Evolutionary conservation across 1,284 basidiomycete genomes (phyloP), one percentile per base, ranked within the genome.

Genomic region (Thecaphora thlaspeos): DNA sequence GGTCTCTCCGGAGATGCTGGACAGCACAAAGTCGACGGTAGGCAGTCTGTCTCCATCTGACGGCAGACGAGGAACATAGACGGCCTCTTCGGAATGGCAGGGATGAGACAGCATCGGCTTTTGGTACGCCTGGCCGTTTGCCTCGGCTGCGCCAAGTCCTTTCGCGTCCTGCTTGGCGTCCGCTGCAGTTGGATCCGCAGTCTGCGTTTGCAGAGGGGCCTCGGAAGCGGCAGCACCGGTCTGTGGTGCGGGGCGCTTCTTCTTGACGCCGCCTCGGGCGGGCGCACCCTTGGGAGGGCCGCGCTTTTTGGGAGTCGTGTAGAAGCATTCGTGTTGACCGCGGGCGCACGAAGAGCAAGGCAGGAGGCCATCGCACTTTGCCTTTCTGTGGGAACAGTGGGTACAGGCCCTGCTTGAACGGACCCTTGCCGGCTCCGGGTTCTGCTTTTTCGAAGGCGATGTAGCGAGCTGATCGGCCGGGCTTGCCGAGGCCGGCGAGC

Each of bases 241-340:
- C 43, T 22, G 37, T 45, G 10, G 21, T 48, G 7, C 45, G 42
- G 12, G 15, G 24, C 1, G 46, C 24, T 52, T 65, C 30, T 57
- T 65, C 47, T 44, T 65, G 19, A 59, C 51, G 22, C 62, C 62
- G 19, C 62, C 62, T 32, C 51, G 43, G 18, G 62, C 51, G 19
- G 61, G 54, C 36, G 58, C 61, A 23, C 62, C 62, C 36, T 65
- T 65, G 4, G 62, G 62, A 7, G 62, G 62, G 10, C 62, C 62
- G 11, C 62, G 57, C 46, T 65, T 65, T 51, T 55, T 65, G 24
- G 51, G 62, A 38, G 47, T 54, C 17, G 51, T 54, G 26, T 61
- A 65, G 28, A 57, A 54, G 58, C 62, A 65, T 18, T 24, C 11
- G 21, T 22, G 15, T 2, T 48, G 46, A 12, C 58, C 58, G 12